Conservation (phyloP, 2,329 filamentous ascomycete species). For the Fusarium udum region DNA sequence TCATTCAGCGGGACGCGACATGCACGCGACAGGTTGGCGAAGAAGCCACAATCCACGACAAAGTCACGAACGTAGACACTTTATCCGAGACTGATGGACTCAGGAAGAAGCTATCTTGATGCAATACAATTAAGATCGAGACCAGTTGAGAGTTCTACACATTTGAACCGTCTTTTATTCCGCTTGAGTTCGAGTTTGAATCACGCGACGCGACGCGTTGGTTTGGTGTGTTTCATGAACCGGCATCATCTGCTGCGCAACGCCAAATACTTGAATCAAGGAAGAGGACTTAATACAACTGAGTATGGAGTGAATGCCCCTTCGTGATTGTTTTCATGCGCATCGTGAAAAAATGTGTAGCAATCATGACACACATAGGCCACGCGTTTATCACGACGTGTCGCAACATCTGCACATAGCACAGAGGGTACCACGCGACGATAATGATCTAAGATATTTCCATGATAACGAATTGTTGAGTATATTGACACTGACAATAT, state of each 20-base stretch:
- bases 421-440: no score
- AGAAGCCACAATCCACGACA: background rate
- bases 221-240: no score
- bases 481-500: background rate
- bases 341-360: rapidly evolving
- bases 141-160: rapidly evolving
- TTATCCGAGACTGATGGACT: background rate
- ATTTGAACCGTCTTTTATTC: background rate
- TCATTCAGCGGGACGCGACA: background rate
- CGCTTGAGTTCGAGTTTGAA: background rate
- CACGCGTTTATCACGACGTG: background rate
- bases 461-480: no score
- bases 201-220: background rate
- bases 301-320: rapidly evolving
- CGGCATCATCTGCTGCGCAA: rapidly evolving
- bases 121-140: rapidly evolving
- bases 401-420: no score
- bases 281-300: rapidly evolving
- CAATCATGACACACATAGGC: rapidly evolving
- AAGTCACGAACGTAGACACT: rapidly evolving
- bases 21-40: background rate
- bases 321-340: rapidly evolving
- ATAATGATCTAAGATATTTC: no score
- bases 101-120: background rate
- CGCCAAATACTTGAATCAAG: no score